These are phyloP conservation scores for Adansonia grandidieri DNA, from an alignment of 441 rosid species.

Conservation along the genomic window DNA sequence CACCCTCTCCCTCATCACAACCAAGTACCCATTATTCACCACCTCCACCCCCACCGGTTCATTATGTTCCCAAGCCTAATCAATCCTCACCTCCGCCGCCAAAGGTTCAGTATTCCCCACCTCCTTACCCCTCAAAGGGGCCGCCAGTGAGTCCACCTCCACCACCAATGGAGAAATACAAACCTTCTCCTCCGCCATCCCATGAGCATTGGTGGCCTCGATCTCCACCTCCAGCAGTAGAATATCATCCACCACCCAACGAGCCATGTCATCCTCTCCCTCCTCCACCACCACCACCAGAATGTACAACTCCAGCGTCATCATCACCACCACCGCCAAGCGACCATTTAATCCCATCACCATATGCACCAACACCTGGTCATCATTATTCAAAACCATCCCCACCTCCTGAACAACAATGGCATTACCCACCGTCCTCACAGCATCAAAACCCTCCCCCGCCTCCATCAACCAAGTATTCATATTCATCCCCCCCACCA, in stretches of 20 bases:
- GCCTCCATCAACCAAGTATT: constrained; percentile 18
- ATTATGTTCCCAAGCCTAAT: constrained; percentile 30
- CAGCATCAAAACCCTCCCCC: constrained; percentile 30
- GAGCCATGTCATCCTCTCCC: constrained; percentile 21
- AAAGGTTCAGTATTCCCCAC: constrained; percentile 31
- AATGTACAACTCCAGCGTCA: constrained; percentile 24
- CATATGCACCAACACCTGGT: constrained; percentile 18
- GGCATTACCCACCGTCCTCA: constrained; percentile 15
- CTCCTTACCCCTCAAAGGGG: constrained; percentile 24
- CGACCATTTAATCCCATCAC: constrained; percentile 28
- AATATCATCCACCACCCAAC: constrained; percentile 30
- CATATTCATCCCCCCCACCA: constrained; percentile 36
- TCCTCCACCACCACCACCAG: constrained; percentile 35
- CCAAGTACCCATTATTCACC: neutral
- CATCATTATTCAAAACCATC: constrained; percentile 23
- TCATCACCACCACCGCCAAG: constrained; percentile 31
- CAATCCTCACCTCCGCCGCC: constrained; percentile 39
- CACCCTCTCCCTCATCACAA: constrained; percentile 32
- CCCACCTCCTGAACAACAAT: neutral
- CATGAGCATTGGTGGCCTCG: constrained; percentile 29
- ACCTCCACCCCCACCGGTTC: constrained; percentile 32
- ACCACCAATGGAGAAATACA: constrained; percentile 34
- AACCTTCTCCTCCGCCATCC: constrained; percentile 41
- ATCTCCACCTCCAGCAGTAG: constrained; percentile 37
- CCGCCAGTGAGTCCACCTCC: constrained; percentile 42